A percentile compares a stretch with the other conserved stretches of the same genome.
Conservation (phyloP, 148 eudicot genomes). For the Vaccinium corymbosum region DNA sequence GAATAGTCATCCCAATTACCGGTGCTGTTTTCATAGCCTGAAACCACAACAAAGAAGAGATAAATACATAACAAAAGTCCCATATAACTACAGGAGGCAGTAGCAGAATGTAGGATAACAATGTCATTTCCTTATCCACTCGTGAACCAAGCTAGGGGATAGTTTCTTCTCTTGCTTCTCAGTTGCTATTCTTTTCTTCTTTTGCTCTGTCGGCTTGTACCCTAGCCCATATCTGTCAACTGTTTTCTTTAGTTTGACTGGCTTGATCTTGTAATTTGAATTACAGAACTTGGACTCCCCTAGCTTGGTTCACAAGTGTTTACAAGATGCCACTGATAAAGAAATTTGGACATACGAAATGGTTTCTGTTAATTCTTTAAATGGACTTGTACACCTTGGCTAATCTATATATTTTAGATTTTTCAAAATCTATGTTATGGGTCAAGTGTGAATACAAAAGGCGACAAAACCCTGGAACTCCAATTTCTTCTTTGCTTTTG, state of each 20-base stretch:
- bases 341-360: neutral
- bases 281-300: too few species aligned
- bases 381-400: neutral
- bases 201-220: too few species aligned
- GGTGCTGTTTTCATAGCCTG: conserved; percentile 72
- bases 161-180: neutral
- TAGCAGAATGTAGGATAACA: neutral
- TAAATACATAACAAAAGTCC: neutral
- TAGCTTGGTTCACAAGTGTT: too few species aligned
- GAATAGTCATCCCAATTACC: conserved; percentile 77
- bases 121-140: neutral
- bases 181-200: neutral
- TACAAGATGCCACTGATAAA: neutral
- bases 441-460: neutral
- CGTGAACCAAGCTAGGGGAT: neutral
- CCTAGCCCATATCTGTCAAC: neutral
- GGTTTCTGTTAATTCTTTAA: neutral
- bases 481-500: neutral
- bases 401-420: neutral
- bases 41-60: conserved; percentile 7
- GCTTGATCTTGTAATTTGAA: too few species aligned
- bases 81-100: neutral
- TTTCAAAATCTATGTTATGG: neutral
- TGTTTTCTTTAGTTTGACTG: neutral
- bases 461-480: neutral